Base-by-base conservation (phyloP, 2,329 filamentous ascomycete species). In the Myriosclerotinia scirpicola region DNA sequence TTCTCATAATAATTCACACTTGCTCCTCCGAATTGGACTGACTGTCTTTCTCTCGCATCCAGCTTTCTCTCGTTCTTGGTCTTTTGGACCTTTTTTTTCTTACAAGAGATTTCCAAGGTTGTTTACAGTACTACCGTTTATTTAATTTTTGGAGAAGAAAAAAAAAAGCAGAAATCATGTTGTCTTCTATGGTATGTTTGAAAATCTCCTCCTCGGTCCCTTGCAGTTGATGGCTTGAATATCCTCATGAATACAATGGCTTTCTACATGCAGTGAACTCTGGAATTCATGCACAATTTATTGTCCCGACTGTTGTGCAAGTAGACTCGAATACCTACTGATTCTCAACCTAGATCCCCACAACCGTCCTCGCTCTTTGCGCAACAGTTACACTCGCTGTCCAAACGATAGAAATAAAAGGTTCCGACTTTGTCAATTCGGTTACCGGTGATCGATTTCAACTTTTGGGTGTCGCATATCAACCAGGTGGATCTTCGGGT, bases 381-480 rank as follows among this genome's bases (percentile, higher is more conserved):
- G 74, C 75, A 12, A 73, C 66, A 40, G 76, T 83, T 52, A 84
- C 81, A 61, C 79, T 80, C 63, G 87, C 87, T 63, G 84, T 90
- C 62, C 81, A 81, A 67, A 77, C 85, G 12, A 81, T 90, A 62
- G 80, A 82, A 68, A 81, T 88, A 69, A 74, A 84, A 67, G 85
- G 85, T 71, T 81, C 80, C 68, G 80, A 86, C 74, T 87, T 90
- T 67, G 80, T 89, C 76, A 86, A 88, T 77, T 79, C 83, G 53
- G 78, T 78, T 67, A 85, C 81, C 30, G 85, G 85, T 68, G 80
- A 85, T 73, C 83, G 83, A 69, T 89, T 89, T 78, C 85, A 89
- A 79, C 82, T 90, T 68, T 82, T 88, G 61, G 88, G 88, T 72
- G 83, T 88, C 71, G 88, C 87, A 75, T 90, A 90, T 79, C 88